These are phyloP conservation scores for Elsinoe arachidis DNA, from an alignment of 2,329 filamentous ascomycete species.

Conservation along the genomic window DNA sequence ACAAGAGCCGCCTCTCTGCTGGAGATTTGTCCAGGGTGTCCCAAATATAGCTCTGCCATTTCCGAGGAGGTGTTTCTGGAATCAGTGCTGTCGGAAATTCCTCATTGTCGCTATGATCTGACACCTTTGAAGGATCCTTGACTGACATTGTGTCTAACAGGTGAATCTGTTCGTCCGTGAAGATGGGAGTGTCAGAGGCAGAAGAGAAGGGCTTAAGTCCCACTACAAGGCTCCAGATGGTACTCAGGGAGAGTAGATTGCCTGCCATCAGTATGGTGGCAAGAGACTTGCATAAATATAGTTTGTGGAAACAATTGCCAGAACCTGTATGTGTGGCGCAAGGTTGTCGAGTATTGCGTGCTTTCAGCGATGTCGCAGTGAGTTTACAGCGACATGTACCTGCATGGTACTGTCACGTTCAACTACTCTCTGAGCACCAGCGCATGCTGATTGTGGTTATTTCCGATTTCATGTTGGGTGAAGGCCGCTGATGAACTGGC, in stretches of 20 bases:
- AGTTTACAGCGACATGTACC: not conserved
- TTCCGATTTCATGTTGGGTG: not conserved
- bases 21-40: constrained; percentile 45
- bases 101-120: not conserved
- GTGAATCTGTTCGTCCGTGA: not conserved
- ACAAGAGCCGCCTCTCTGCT: constrained; percentile 41
- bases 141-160: not conserved
- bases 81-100: constrained; percentile 13
- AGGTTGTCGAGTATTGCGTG: constrained; percentile 1
- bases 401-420: not conserved
- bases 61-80: constrained; percentile 22
- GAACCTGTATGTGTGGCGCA: too few species aligned
- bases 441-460: not conserved
- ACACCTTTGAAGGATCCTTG: not conserved
- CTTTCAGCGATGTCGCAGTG: not conserved
- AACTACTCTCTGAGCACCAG: not conserved
- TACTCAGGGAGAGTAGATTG: too few species aligned
- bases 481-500: not conserved
- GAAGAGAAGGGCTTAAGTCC: not conserved
- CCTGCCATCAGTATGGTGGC: not conserved
- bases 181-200: not conserved
- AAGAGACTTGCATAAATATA: not conserved
- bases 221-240: too few species aligned
- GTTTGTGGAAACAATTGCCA: not conserved
- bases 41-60: constrained; percentile 45